phyloP scores from a whole-genome alignment of 371 early-diverging fungal species.

The Rhizopus arrhizus region DNA sequence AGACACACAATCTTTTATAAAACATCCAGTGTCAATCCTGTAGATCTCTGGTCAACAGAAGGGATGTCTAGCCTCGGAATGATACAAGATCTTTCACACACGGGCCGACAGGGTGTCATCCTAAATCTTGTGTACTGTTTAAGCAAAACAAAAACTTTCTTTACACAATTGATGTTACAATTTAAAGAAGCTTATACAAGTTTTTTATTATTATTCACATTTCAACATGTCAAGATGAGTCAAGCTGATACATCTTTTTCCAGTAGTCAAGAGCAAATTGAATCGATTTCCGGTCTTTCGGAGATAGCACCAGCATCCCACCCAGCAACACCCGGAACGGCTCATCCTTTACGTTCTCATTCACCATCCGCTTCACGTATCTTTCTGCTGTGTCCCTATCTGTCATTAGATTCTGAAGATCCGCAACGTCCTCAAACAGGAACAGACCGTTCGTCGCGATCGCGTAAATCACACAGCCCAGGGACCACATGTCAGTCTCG shows the following conservation, averaged over 20 bases:
- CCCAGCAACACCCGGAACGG: constrained; percentile 5
- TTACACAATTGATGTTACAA: too few relatives aligned
- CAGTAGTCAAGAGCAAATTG: constrained; percentile 9
- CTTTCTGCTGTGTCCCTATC: too few relatives aligned
- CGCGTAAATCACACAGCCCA: constrained; percentile 26
- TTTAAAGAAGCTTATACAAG: too few relatives aligned
- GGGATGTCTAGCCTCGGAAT: too few relatives aligned
- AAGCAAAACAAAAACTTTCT: too few relatives aligned
- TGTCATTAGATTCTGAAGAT: constrained; percentile 9
- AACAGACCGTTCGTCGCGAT: constrained; percentile 9
- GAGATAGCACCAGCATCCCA: constrained; percentile 18
- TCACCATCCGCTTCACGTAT: background rate
- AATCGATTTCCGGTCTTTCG: constrained; percentile 18
- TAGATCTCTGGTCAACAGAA: too few relatives aligned
- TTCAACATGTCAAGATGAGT: background rate
- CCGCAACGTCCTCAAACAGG: constrained; percentile 8
- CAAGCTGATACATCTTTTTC: constrained; percentile 18
- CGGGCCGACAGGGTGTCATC: too few relatives aligned
- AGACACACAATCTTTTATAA: too few relatives aligned
- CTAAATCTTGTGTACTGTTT: too few relatives aligned
- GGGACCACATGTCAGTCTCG: constrained; percentile 24
- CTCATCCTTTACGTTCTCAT: constrained; percentile 12
- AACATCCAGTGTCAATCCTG: too few relatives aligned
- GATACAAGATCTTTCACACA: too few relatives aligned
- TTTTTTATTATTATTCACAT: too few relatives aligned